Conservation (phyloP, 2,329 filamentous ascomycete genomes). For the Stachybotrys chlorohalonatus region DNA sequence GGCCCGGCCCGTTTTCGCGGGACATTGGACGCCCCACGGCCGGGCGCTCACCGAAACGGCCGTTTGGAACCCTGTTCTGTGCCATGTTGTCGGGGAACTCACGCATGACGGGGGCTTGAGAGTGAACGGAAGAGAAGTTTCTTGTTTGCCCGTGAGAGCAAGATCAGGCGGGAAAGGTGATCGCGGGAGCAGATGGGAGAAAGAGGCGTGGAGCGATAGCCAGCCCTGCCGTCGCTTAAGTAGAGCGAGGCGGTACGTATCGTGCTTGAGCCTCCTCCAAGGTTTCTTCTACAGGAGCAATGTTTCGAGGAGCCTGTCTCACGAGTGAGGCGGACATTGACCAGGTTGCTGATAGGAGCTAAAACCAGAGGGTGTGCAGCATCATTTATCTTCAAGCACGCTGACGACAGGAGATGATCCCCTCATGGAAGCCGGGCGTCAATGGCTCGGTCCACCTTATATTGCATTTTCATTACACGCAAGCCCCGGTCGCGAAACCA, state of each 20-base stretch:
- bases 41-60: not conserved
- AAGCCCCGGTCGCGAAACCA: no score
- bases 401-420: not conserved
- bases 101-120: not conserved
- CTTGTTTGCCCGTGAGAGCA: not conserved
- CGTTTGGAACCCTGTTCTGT: not conserved
- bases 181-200: not conserved
- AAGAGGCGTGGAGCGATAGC: not conserved
- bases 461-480: no score
- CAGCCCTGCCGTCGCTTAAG: not conserved
- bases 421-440: not conserved
- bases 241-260: not conserved
- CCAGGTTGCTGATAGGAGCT: not conserved
- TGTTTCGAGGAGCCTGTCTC: not conserved
- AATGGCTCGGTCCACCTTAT: not conserved
- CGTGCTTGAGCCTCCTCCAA: no score
- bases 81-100: not conserved
- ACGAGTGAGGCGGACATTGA: not conserved
- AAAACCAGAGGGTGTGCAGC: not conserved
- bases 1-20: not conserved
- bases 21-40: not conserved
- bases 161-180: not conserved
- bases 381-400: not conserved
- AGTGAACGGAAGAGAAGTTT: no score
- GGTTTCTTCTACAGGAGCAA: no score